Conservation (phyloP, 805 yeast genomes). For the Sugiyamaella chiloensis region DNA sequence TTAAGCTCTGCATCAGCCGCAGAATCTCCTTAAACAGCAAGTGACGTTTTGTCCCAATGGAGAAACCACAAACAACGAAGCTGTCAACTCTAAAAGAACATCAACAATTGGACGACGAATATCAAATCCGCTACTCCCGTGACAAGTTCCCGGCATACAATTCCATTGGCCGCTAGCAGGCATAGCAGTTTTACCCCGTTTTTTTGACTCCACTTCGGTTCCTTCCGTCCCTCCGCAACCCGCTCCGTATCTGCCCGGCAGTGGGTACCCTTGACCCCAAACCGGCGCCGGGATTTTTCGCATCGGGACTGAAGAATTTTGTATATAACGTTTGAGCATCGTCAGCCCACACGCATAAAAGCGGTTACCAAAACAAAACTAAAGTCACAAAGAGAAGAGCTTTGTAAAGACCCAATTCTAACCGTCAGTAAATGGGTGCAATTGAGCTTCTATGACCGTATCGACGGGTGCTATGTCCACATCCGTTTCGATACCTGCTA, state of each 20-base stretch:
- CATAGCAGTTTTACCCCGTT: too few relatives aligned
- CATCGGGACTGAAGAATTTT: slow-evolving; percentile 5
- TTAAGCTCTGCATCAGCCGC: not conserved
- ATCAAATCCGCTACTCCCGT: too few relatives aligned
- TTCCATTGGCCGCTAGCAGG: not conserved
- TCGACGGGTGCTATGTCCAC: slow-evolving; percentile 6
- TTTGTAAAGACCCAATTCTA: too few relatives aligned
- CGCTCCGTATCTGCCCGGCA: slow-evolving; percentile 6
- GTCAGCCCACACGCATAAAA: not conserved
- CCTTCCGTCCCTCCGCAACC: not conserved
- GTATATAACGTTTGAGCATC: slow-evolving; percentile 2
- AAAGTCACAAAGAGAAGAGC: too few relatives aligned
- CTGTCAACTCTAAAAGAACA: too few relatives aligned
- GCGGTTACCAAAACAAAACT: too few relatives aligned
- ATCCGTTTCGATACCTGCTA: slow-evolving; percentile 2
- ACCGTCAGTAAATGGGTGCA: slow-evolving; percentile 4
- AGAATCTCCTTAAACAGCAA: too few relatives aligned
- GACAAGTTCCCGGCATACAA: too few relatives aligned
- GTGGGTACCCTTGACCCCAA: not conserved
- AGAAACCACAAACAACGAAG: too few relatives aligned
- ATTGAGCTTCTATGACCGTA: slow-evolving; percentile 4
- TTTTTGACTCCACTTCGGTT: too few relatives aligned
- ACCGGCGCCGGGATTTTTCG: slow-evolving; percentile 6
- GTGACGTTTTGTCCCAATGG: too few relatives aligned
- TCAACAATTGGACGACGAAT: too few relatives aligned